Base-by-base conservation (phyloP, 2,329 filamentous ascomycete genomes). In the Grosmannia huntii region DNA sequence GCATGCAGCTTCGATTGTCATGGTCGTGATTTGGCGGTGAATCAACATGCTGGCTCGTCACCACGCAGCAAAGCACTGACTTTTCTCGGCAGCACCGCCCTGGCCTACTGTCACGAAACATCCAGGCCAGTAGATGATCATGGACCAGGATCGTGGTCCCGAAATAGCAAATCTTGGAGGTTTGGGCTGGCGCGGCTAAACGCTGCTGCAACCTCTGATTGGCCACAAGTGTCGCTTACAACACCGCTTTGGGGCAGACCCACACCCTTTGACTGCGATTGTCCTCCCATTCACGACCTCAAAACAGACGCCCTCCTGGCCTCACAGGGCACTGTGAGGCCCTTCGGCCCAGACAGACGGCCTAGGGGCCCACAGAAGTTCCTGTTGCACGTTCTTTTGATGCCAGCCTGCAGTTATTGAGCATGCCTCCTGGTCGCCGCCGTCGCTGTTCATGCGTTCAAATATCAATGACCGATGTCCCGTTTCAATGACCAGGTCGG, bases 241-340 rank as follows among this genome's bases (percentile, higher is more conserved):
- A 41, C 55, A 50, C 21, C 25, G 28, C 16, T 50, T 33, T 14
- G 19, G 23, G 46, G 44, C 33, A 27, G 54, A 36, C 21, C 41
- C 19, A 48, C 58, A 52, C 31, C 55, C 55, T 38, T 51, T 51
- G 28, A 27, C 46, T 25, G 21, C 31, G 14, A 57, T 57, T 57
- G 55, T 57, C 19, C 46, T 51, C n/a, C 48, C 41, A 49, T 56
- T 51, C 48, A 38, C 46, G 33, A 23, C 31, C n/a, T 38, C 31
- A 19, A 28, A 50, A 50, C 48, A 50, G 25, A 50, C 48, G 48
- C 48, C 46, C 46, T 50, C 48, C 6, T 27, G 23, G 23, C 48
- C 48, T 50, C 51, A 53, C 31, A 10, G 12, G 21, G n/a, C 16
- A 36, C 16, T 12, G 23, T 23, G 36, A 9, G 36, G 52, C 21